Base-by-base conservation (phyloP, 2,329 filamentous ascomycete genomes). In the Amauroascus verrucosus region DNA sequence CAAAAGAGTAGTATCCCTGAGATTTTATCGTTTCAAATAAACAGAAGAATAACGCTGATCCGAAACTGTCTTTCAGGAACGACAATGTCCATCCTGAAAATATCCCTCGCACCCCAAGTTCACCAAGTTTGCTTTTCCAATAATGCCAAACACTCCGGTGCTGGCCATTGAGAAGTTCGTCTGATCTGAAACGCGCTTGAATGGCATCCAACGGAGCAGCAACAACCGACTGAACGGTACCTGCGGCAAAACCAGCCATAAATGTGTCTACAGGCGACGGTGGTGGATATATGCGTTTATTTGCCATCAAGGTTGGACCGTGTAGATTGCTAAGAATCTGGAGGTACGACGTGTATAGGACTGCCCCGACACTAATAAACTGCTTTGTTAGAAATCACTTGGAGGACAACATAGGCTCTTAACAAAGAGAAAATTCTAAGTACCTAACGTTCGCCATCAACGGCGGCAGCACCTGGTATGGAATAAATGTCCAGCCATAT, bases 71-170 rank as follows among this genome's bases (percentile, higher is more conserved):
- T 56, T 81, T 81, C 28, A 81, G 35, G 40, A 84, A 74, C 0
- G 76, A 78, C 3, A 84, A 65, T 2, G 75, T 70, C 73, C 75
- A 83, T n/a, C 81, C 81, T 2, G 80, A 80, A 60, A 83, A 83
- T 18, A 84, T 73, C 20, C 81, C 81, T 8, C 78, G 76, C 2
- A 75, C 57, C 3, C 81, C 81, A 53, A 84, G 83, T 35, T 79
- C 77, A 9, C 69, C 70, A 3, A 81, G 69, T 61, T 83, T 84
- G 54, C 75, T 70, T 24, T 67, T 68, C 1, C 76, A 77, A 61
- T 83, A 84, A 55, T 81, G 76, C 81, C 80, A 84, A 76, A 83
- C 81, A 59, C 72, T 81, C 48, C 74, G 76, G 65, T 82, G 79
- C 54, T 75, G 76, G 13, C 78, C 77, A 46, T 77, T 71, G n/a